Evolutionary conservation across 2,329 filamentous ascomycete species (phyloP).

Genomic region (Alternaria dauci): DNA sequence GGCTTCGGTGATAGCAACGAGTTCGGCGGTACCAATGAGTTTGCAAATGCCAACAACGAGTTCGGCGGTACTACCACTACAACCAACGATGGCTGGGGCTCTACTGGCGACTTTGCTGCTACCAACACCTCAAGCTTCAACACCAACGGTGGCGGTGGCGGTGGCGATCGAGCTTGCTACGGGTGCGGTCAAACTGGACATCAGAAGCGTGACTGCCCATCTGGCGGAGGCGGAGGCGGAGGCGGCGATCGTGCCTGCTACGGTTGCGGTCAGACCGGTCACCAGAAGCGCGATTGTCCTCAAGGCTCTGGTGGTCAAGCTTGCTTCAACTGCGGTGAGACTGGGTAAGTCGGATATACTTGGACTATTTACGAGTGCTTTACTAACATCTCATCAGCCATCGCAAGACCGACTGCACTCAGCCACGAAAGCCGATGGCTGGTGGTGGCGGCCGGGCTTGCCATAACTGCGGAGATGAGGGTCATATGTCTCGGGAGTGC

Average conservation of each 20-base stretch:
- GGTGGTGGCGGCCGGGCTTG: constrained; percentile 33
- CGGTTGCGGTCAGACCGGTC: constrained; percentile 33
- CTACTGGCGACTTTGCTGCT: constrained; percentile 12
- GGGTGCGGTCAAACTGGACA: constrained; percentile 37
- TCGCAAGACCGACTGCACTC: constrained; percentile 38
- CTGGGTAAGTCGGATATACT: constrained; percentile 23
- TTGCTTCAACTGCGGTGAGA: constrained; percentile 44
- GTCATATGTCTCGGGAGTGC: constrained; percentile 41
- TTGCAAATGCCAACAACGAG: constrained; percentile 47
- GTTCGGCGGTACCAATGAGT: constrained; percentile 42
- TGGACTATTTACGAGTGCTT: not conserved
- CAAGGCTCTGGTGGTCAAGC: constrained; percentile 23
- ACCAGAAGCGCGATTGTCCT: constrained; percentile 35
- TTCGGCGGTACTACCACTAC: constrained; percentile 43
- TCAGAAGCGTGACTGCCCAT: constrained; percentile 32
- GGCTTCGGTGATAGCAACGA: constrained; percentile 16
- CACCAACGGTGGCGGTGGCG: constrained; percentile 22
- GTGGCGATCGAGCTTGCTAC: constrained; percentile 33
- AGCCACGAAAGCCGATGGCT: constrained; percentile 24
- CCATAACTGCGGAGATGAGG: constrained; percentile 39
- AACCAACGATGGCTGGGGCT: constrained; percentile 55
- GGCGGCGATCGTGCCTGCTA: constrained; percentile 34
- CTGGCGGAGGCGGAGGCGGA: constrained; percentile 16
- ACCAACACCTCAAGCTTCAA: constrained; percentile 8
- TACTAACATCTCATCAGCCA: constrained; percentile 19